phyloP scores from a whole-genome alignment of 441 rosid species.

The Populus hybrid region DNA sequence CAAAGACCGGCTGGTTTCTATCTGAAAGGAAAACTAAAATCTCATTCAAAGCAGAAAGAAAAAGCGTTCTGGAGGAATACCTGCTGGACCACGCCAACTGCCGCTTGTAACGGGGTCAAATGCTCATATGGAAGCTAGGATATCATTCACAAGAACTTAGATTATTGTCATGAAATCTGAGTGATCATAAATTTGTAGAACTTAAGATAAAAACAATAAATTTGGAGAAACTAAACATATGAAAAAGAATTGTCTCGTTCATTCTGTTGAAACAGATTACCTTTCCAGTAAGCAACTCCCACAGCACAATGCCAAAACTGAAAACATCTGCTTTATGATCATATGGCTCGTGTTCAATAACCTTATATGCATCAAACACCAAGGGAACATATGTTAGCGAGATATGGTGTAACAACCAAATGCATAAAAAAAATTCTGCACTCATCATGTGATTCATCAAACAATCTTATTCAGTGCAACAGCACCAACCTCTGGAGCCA shows the following conservation, averaged over 20 bases:
- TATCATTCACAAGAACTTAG: constrained; percentile 8
- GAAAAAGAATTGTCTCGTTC: neutral
- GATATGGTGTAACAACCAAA: constrained; percentile 9
- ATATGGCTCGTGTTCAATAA: constrained; percentile 65
- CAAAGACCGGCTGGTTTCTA: neutral
- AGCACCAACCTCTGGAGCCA: constrained; percentile 81
- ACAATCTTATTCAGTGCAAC: neutral
- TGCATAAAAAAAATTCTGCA: neutral
- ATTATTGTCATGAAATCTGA: neutral
- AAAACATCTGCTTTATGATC: constrained; percentile 68
- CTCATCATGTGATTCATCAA: neutral
- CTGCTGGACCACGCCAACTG: constrained; percentile 68
- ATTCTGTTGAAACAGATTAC: constrained; percentile 26
- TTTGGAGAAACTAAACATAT: neutral
- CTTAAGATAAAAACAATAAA: neutral
- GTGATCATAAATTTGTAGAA: neutral
- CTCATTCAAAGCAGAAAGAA: neutral
- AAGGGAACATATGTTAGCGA: constrained; percentile 25
- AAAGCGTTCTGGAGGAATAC: constrained; percentile 25
- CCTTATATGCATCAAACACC: constrained; percentile 41
- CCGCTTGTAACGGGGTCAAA: constrained; percentile 67
- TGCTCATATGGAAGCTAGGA: constrained; percentile 61
- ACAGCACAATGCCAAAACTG: constrained; percentile 63
- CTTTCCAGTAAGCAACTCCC: constrained; percentile 79
- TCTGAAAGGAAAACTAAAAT: neutral